Conservation (phyloP, 2,329 filamentous ascomycete genomes). For the Hymenoscyphus occultus region DNA sequence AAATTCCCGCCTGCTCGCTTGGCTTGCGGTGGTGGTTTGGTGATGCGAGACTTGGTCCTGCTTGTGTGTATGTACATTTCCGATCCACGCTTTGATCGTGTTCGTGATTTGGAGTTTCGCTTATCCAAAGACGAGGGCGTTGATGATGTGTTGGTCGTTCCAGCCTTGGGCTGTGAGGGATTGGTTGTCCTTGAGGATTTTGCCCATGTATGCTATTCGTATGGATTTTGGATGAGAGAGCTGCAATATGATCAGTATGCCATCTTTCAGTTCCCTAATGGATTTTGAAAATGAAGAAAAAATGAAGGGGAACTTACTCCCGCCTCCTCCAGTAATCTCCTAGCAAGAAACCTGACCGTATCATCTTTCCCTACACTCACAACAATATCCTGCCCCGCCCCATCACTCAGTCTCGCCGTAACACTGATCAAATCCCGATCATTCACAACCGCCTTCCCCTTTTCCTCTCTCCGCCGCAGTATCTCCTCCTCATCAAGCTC, state of each 20-base stretch:
- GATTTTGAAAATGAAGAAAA: not conserved
- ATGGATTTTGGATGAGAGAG: conserved; percentile 58
- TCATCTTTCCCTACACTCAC: conserved; percentile 58
- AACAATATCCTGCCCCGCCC: conserved; percentile 60
- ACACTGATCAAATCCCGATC: conserved; percentile 29
- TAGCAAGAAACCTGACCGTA: conserved; percentile 60
- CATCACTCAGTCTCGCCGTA: conserved; percentile 30
- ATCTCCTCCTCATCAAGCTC: conserved; percentile 42
- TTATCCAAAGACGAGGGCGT: conserved; percentile 59
- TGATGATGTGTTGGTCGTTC: conserved; percentile 71
- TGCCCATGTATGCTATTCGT: conserved; percentile 77
- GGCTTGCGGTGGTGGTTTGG: not conserved
- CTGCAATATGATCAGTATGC: conserved; percentile 32
- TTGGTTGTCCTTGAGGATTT: conserved; percentile 67
- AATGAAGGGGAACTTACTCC: conserved; percentile 48
- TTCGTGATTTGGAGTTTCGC: not conserved
- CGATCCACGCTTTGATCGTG: not conserved
- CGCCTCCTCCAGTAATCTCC: conserved; percentile 61
- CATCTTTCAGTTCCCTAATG: conserved; percentile 8
- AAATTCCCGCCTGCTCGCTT: no score
- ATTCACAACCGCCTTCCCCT: conserved; percentile 38
- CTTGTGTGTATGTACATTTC: not conserved
- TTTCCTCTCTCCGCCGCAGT: conserved; percentile 44
- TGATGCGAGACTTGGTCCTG: not conserved
- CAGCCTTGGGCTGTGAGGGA: conserved; percentile 70